Evolutionary conservation across 345 rosid genomes (phyloP), one percentile per base, ranked within the genome.

Genomic region (Arabis alpina): DNA sequence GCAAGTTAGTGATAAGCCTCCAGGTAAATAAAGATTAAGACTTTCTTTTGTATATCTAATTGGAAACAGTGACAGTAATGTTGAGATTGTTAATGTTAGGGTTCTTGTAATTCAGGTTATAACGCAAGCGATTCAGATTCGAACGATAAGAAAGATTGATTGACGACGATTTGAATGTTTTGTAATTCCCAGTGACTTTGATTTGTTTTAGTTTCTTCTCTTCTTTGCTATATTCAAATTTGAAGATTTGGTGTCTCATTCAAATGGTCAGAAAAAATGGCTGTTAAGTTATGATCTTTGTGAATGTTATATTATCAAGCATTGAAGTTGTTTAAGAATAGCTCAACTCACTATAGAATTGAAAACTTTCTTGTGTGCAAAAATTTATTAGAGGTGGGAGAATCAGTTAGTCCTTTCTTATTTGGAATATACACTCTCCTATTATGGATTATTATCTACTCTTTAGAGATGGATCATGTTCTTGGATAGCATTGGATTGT

Each of bases 81-180:
- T 61, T 28, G 6, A 44, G 8, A 16, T 67, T 52, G 14, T 66
- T 14, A 13, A 10, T 48, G 34, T 27, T 70, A 19, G 23, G 23
- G 27, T 47, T 54, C 9, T 24, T 28, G 36, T 65, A 9, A 50
- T 44, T 63, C 72, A 85, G 94, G 98, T 72, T 89, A 85, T 54
- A 81, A 83, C 78, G 88, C 83, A 44, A 89, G 90, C 36, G 98
- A 87, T 69, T 87, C 94, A 1, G 93, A 83, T 64, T 89, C 96
- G 0, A 88, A 83, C 14, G 81, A 85, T 2, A 69, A 61, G 74
- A 75, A 75, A 68, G 60, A 66, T 10, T 74, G 61, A 68, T 24
- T n/a, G 57, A 54, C 49, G 48, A 28, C 2, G 6, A 36, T 57
- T 54, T 24, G 44, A 60, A 44, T 47, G 69, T 63, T 68, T 69